These are phyloP conservation scores for Eragrostis tef DNA, from an alignment of 202 grass and related monocot species.

Conservation along the genomic window DNA sequence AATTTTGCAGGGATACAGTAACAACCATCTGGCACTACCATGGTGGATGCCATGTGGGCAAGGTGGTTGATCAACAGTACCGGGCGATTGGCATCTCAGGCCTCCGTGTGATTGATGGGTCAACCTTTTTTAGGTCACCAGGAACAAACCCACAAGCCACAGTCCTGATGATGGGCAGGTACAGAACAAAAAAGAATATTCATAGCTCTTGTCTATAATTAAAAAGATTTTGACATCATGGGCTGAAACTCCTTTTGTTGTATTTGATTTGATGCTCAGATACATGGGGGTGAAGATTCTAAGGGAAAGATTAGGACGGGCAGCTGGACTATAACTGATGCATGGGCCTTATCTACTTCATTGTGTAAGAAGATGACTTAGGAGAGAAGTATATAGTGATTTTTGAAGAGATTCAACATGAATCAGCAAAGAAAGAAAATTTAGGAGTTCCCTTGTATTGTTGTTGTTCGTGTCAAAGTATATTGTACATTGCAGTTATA, in stretches of 20 bases:
- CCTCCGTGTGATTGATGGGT: slow-evolving; percentile 68
- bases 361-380: slow-evolving; percentile 47
- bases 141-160: slow-evolving; percentile 88
- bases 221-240: neutral
- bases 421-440: slow-evolving; percentile 52
- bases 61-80: slow-evolving; percentile 70
- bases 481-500: neutral
- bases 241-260: slow-evolving; percentile 10
- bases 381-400: slow-evolving; percentile 56
- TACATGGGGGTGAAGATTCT: slow-evolving; percentile 90
- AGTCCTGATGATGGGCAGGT: slow-evolving; percentile 90
- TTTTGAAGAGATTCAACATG: slow-evolving; percentile 48
- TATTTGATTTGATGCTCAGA: slow-evolving; percentile 44
- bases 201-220: neutral
- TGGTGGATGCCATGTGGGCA: slow-evolving; percentile 75
- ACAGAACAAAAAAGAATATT: neutral
- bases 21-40: slow-evolving; percentile 92
- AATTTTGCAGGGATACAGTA: slow-evolving; percentile 82
- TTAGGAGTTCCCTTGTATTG: slow-evolving; percentile 28
- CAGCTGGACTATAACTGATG: slow-evolving; percentile 50
- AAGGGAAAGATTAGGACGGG: slow-evolving; percentile 60
- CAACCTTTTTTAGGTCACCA: slow-evolving; percentile 62
- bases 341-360: slow-evolving; percentile 33
- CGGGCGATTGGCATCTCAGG: slow-evolving; percentile 54
- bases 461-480: slow-evolving; percentile 17